Percentiles rank a stretch among this genome's conserved stretches.
phyloP scores from a whole-genome alignment of 169 alveolate species.

The Fabrea salina region DNA sequence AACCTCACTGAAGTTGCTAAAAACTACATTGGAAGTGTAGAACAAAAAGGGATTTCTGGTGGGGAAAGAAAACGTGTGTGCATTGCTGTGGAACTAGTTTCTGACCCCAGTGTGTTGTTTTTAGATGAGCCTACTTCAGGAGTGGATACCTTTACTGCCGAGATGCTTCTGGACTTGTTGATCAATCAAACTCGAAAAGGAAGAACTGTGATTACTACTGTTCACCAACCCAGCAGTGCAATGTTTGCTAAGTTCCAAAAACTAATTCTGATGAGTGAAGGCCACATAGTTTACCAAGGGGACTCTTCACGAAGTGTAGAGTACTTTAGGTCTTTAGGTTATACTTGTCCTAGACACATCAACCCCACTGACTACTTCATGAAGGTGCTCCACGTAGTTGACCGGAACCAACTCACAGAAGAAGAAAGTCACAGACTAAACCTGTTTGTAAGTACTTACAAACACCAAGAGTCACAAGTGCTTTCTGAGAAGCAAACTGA shows the following conservation, averaged over 20 bases:
- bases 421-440: constrained; percentile 1
- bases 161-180: constrained; percentile 66
- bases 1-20: constrained; percentile 52
- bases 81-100: constrained; percentile 88
- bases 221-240: constrained; percentile 80
- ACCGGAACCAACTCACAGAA: background rate
- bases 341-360: constrained; percentile 49
- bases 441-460: background rate
- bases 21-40: constrained; percentile 74
- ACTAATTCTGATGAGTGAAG: constrained; percentile 61
- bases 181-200: constrained; percentile 68
- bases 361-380: constrained; percentile 67
- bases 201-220: constrained; percentile 69
- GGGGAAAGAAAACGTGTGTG: constrained; percentile 90
- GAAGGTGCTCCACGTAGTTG: constrained; percentile 18
- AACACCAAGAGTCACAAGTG: background rate
- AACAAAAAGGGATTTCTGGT: constrained; percentile 84
- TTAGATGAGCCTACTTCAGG: constrained; percentile 92
- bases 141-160: constrained; percentile 83
- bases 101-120: constrained; percentile 84
- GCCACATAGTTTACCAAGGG: constrained; percentile 67
- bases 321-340: constrained; percentile 55
- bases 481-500: background rate
- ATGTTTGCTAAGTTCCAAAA: constrained; percentile 66
- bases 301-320: constrained; percentile 28